Base-by-base conservation (phyloP, 208 protist species). In the Crithidia sp. region DNA sequence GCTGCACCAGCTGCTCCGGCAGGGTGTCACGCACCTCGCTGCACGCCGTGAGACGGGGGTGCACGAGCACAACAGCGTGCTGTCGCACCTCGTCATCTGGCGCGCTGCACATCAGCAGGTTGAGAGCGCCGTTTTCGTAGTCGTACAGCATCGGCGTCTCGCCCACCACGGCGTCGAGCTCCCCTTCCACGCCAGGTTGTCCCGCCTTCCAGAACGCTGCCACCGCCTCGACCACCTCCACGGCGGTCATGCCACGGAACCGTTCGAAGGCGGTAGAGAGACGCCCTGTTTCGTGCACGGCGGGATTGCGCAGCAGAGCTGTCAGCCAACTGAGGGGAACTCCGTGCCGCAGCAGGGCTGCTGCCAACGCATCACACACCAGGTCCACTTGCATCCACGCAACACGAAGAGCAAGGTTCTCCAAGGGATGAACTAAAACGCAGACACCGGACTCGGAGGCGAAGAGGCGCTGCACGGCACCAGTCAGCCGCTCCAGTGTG, bases 321-420 rank as follows among this genome's bases (percentile, higher is more conserved):
- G 80, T 72, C 28, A 95, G 44, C 65, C 89, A 87, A 4, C 74
- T 16, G 3, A 53, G 39, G 2, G 74, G 57, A 12, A 92, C 36
- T 8, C 83, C 76, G 39, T 81, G 79, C 55, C 73, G 78, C 44
- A 93, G 55, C 43, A 90, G 66, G 12, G 37, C 16, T 7, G 84
- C 78, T 14, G 78, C 92, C 80, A 86, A 93, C 5, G 72, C 76
- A 71, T 96, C 89, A n/a, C 85, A 73, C n/a, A 70, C 67, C n/a
- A 93, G 50, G 7, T 74, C 52, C 3, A 67, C 56, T 54, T 82
- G 54, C 60, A 88, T 76, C 94, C 94, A 98, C 52, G 86, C 67
- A 61, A 75, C 69, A 37, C 92, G 92, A 57, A 81, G 83, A 7
- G 85, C 83, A 54, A 96, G 64, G 14, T 79, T 84, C 80, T 97